These are phyloP conservation scores for Phytophthora sp. DNA, from an alignment of 352 stramenopile genomes.

Conservation along the genomic window DNA sequence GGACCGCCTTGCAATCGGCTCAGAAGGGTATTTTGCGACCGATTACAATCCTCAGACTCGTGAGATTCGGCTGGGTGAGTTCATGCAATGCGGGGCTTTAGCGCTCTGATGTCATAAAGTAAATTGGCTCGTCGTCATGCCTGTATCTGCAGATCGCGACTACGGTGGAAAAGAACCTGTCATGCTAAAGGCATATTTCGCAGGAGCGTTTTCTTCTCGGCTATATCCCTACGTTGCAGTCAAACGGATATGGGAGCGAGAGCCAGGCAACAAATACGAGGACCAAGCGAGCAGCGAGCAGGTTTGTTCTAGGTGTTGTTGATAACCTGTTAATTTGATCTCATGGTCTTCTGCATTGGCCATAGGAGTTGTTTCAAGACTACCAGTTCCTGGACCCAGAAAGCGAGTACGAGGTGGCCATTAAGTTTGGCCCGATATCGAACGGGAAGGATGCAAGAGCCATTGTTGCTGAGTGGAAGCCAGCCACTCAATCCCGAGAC, in stretches of 20 bases:
- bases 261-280: constrained; percentile 86
- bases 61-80: constrained; percentile 55
- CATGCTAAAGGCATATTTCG: constrained; percentile 57
- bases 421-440: constrained; percentile 72
- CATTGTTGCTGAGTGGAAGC: constrained; percentile 74
- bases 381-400: constrained; percentile 86
- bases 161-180: constrained; percentile 56
- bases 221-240: constrained; percentile 66
- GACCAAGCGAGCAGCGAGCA: constrained; percentile 80
- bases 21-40: constrained; percentile 55
- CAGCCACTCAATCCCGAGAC: no score
- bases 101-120: not conserved
- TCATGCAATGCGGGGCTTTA: not conserved
- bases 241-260: constrained; percentile 74
- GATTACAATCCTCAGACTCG: constrained; percentile 48
- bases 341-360: constrained; percentile 3
- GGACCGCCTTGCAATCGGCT: constrained; percentile 62
- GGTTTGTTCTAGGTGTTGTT: constrained; percentile 30
- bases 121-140: constrained; percentile 2
- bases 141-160: constrained; percentile 51
- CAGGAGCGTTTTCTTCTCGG: constrained; percentile 46
- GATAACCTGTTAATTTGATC: not conserved
- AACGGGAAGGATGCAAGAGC: constrained; percentile 47
- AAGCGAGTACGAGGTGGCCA: constrained; percentile 73
- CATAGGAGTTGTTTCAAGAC: constrained; percentile 84